Conservation (phyloP, 768 basidiomycete genomes). For the Auriculariales sp. region DNA sequence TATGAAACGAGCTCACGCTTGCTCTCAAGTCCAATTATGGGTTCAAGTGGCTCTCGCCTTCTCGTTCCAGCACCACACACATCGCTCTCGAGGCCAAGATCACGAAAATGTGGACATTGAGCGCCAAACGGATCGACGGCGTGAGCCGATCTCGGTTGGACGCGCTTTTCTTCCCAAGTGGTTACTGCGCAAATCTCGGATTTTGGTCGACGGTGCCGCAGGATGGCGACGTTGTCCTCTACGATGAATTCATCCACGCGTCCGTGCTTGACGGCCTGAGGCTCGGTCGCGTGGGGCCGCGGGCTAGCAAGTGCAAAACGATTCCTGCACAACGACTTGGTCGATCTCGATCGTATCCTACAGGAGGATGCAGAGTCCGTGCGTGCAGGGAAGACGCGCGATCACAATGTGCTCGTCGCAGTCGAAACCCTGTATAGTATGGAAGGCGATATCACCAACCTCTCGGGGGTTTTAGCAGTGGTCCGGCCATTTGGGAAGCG, state of each 20-base stretch:
- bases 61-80: slow-evolving; percentile 67
- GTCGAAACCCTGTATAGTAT: slow-evolving; percentile 30
- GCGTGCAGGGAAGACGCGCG: slow-evolving; percentile 2
- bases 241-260: slow-evolving; percentile 30
- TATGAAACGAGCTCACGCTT: too few relatives aligned
- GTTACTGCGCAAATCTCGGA: slow-evolving; percentile 28
- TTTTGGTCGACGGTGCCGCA: slow-evolving; percentile 25
- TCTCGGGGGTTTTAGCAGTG: slow-evolving; percentile 17
- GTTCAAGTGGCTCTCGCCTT: slow-evolving; percentile 82
- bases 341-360: background rate
- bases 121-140: slow-evolving; percentile 38
- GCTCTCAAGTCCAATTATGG: slow-evolving; percentile 42
- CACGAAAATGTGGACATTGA: too few relatives aligned
- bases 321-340: slow-evolving; percentile 23
- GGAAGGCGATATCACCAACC: slow-evolving; percentile 30
- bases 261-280: slow-evolving; percentile 28
- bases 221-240: slow-evolving; percentile 22
- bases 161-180: slow-evolving; percentile 27
- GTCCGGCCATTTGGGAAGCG: slow-evolving; percentile 15
- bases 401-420: slow-evolving; percentile 19
- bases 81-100: slow-evolving; percentile 54
- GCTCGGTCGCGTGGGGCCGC: slow-evolving; percentile 10
- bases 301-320: slow-evolving; percentile 4
- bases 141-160: slow-evolving; percentile 52
- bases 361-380: background rate